Evolutionary conservation across 495 filamentous ascomycete genomes (phyloP), one percentile per base, ranked within the genome.

Genomic region (Podospora conica): DNA sequence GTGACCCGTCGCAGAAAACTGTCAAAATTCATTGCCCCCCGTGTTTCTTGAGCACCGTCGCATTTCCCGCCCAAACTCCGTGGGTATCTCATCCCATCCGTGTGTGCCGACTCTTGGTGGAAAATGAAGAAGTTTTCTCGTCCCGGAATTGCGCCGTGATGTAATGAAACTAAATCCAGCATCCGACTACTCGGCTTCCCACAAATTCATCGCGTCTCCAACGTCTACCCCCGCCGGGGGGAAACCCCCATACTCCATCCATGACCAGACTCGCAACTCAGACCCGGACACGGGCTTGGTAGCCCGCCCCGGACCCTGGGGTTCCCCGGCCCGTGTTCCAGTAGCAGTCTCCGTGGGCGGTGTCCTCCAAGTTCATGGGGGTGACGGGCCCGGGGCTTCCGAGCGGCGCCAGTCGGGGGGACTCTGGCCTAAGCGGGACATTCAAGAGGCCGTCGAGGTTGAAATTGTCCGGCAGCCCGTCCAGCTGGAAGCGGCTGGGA

Each of bases 341-440:
- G 40, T 33, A 33, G 22, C 12, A 89, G 48, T 87, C 89, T 53
- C 83, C 80, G 48, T 80, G 78, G 9, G 79, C 66, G 0, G 68
- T 69, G 9, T 80, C 83, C 69, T 92, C 90, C 28, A 95, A 74
- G 3, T 85, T 84, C 73, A 95, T 81, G 0, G 91, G 91, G 2
- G 91, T 93, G 53, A 93, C 89, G 0, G 90, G 89, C 0, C 90
- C 90, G 1, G 90, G 90, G 55, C 88, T 91, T n/a, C 85, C 84
- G 3, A 90, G 80, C 2, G 91, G 91, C 24, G 80, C 79, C 33
- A 95, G 73, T 20, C 85, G 79, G 9, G 91, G 91, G 22, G 87
- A 87, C 11, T 78, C 78, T 40, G 89, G 82, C 66, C 74, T 76
- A 63, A 48, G 40, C n/a, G 87, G 81, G 55, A 70, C 71, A 77